Evolutionary conservation across 2,329 filamentous ascomycete genomes (phyloP).

Genomic region (Cordyceps fumosorosea): DNA sequence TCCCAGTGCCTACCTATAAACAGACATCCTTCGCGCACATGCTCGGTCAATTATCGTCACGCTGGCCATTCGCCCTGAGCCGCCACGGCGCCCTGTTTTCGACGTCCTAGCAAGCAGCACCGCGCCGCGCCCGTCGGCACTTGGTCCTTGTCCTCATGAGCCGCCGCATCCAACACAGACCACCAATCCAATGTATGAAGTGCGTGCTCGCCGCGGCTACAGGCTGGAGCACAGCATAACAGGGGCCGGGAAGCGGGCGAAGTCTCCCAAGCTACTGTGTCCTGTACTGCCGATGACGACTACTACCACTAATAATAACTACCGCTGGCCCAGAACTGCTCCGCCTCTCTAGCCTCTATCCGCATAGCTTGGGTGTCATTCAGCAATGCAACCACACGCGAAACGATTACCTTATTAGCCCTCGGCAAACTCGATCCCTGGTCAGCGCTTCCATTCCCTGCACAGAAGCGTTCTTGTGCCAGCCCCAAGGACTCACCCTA

Average conservation of each 20-base stretch:
- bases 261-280: neutral
- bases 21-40: neutral
- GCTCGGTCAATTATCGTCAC: neutral
- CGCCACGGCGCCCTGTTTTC: neutral
- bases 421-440: neutral
- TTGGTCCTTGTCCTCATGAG: neutral
- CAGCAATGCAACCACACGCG: slow-evolving; percentile 7
- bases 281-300: neutral
- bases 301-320: neutral
- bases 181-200: neutral
- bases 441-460: neutral
- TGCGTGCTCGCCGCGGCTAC: neutral
- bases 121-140: neutral
- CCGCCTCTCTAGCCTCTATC: neutral
- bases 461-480: neutral
- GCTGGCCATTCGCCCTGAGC: neutral
- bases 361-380: neutral
- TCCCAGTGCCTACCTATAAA: neutral
- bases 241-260: neutral
- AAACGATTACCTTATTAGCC: neutral
- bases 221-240: neutral
- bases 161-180: neutral
- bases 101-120: neutral
- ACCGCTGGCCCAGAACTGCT: neutral
- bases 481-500: neutral